phyloP scores from a whole-genome alignment of 768 basidiomycete species.

The Exidia glandulosa region DNA sequence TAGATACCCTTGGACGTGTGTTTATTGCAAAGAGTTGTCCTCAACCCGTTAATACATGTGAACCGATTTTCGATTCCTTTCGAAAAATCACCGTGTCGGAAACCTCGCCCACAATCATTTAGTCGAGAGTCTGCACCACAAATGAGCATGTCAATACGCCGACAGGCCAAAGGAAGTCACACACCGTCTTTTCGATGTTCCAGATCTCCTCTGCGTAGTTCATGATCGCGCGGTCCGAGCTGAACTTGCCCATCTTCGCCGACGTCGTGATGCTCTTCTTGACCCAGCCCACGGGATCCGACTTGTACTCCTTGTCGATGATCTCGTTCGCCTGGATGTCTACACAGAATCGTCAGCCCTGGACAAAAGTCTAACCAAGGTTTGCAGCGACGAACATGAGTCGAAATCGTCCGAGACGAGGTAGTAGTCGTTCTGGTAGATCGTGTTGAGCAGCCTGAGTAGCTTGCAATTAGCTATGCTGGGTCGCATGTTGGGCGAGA shows the following conservation, averaged over 20 bases:
- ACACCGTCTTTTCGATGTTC: conserved; percentile 43
- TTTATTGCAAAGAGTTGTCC: too few species aligned
- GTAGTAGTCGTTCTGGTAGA: conserved; percentile 67
- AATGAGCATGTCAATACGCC: too few species aligned
- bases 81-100: too few species aligned
- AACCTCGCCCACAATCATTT: too few species aligned
- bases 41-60: too few species aligned
- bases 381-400: conserved; percentile 47
- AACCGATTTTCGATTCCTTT: too few species aligned
- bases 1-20: too few species aligned
- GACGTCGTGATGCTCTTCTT: conserved; percentile 82
- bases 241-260: conserved; percentile 96
- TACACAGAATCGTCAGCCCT: conserved; percentile 18
- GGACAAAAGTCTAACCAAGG: background rate
- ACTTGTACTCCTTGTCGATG: conserved; percentile 78
- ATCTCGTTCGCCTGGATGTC: conserved; percentile 74
- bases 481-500: too few species aligned
- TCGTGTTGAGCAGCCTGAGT: conserved; percentile 59
- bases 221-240: conserved; percentile 84
- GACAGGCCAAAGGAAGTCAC: background rate
- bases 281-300: conserved; percentile 75
- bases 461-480: conserved; percentile 16
- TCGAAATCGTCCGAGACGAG: conserved; percentile 89
- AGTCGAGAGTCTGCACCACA: too few species aligned
- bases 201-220: conserved; percentile 87